These are phyloP conservation scores for Cladosporium sp. DNA, from an alignment of 2,329 filamentous ascomycete species.

Conservation along the genomic window DNA sequence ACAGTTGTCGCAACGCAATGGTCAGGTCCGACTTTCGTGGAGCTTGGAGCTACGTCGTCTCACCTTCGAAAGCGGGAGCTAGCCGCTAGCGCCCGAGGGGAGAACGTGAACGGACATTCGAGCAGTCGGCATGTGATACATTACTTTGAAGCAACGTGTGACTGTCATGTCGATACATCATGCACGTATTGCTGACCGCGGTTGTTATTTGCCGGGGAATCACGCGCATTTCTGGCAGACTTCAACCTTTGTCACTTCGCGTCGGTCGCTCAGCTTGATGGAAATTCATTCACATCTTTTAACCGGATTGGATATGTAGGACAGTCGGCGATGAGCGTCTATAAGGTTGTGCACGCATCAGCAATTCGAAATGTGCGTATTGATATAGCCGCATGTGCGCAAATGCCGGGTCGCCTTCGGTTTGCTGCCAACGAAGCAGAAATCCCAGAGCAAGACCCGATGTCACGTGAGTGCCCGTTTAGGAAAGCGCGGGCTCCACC, in stretches of 20 bases:
- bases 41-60: slow-evolving; percentile 12
- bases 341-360: no score
- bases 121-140: slow-evolving; percentile 5
- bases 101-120: slow-evolving; percentile 3
- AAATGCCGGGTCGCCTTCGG: not conserved
- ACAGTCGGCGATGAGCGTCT: no score
- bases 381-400: no score
- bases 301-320: not conserved
- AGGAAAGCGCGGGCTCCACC: slow-evolving; percentile 8
- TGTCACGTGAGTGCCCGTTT: slow-evolving; percentile 3
- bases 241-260: not conserved
- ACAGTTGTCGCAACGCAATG: slow-evolving; percentile 2
- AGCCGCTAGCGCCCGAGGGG: slow-evolving; percentile 2
- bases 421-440: not conserved
- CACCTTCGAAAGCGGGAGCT: slow-evolving; percentile 3
- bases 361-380: no score
- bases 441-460: not conserved
- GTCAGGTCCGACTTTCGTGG: not conserved
- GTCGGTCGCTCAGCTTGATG: not conserved
- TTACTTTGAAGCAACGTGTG: not conserved
- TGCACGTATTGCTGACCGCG: no score
- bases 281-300: not conserved
- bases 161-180: not conserved
- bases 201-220: no score
- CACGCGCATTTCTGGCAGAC: no score